phyloP scores from a whole-genome alignment of 495 filamentous ascomycete species.

The Penicillium odoratum region DNA sequence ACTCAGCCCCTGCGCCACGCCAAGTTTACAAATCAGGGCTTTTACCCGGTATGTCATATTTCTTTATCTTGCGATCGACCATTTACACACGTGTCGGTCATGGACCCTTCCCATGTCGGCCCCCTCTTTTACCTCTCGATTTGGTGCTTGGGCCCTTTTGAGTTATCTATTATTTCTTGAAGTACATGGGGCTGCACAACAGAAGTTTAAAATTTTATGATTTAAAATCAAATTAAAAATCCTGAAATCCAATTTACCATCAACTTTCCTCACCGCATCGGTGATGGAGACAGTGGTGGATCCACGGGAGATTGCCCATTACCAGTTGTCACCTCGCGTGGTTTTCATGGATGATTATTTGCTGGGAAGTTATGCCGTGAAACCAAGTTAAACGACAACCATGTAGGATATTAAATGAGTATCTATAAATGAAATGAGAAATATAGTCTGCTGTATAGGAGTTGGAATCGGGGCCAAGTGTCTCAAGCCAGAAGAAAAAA shows the following conservation, averaged over 20 bases:
- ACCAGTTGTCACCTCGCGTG: slow-evolving; percentile 32
- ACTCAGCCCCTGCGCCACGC: slow-evolving; percentile 19
- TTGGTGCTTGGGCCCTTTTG: neutral
- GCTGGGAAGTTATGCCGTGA: slow-evolving; percentile 3
- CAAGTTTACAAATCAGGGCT: slow-evolving; percentile 13
- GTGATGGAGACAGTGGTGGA: slow-evolving; percentile 31
- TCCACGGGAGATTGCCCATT: slow-evolving; percentile 35
- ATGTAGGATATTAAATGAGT: neutral
- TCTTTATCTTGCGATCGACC: slow-evolving; percentile 30
- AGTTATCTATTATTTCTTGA: too few species aligned
- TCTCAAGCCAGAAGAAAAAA: neutral
- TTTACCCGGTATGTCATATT: slow-evolving; percentile 10
- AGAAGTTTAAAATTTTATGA: neutral
- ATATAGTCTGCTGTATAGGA: neutral
- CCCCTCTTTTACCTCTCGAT: neutral
- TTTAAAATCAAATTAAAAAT: slow-evolving; percentile 1
- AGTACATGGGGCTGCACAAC: neutral
- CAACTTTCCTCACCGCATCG: slow-evolving; percentile 23
- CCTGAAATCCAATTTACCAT: too few species aligned
- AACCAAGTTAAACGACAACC: neutral
- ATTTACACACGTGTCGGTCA: slow-evolving; percentile 27
- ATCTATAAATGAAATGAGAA: neutral
- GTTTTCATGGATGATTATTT: slow-evolving; percentile 22
- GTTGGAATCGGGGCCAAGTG: neutral
- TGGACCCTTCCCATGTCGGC: slow-evolving; percentile 2